Evolutionary conservation across 1,139 yeast species (phyloP).

Genomic region (Saccharomyces hybrid): DNA sequence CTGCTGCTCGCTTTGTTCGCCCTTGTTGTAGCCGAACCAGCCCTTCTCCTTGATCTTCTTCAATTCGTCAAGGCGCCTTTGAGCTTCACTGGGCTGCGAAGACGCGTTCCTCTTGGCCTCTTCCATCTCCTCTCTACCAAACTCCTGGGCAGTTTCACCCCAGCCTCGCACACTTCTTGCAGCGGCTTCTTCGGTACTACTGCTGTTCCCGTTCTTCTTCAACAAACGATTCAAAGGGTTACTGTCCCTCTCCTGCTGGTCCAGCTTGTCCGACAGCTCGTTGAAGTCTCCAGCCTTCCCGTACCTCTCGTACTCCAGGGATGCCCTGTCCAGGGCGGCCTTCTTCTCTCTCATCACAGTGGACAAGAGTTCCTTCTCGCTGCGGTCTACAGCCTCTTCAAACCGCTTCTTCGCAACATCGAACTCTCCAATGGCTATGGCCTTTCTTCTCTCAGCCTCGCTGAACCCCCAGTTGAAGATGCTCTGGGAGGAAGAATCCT

Average conservation of each 20-base stretch:
- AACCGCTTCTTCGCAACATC: conserved; percentile 19
- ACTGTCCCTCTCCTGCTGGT: conserved; percentile 13
- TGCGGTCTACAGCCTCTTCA: conserved; percentile 19
- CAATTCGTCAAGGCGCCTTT: conserved; percentile 19
- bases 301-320: conserved; percentile 18
- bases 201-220: conserved; percentile 14
- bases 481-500: conserved; percentile 16
- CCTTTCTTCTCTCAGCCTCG: conserved; percentile 29
- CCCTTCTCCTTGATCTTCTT: conserved; percentile 21
- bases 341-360: conserved; percentile 12
- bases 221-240: conserved; percentile 2
- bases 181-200: conserved; percentile 20
- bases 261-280: conserved; percentile 23
- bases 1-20: conserved; percentile 20
- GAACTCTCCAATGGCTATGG: conserved; percentile 28
- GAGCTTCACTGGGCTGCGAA: conserved; percentile 24
- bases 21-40: conserved; percentile 21
- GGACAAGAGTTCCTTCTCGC: conserved; percentile 14
- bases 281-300: conserved; percentile 19
- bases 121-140: conserved; percentile 36
- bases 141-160: conserved; percentile 38
- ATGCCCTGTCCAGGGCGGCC: conserved; percentile 18
- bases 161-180: conserved; percentile 34
- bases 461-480: conserved; percentile 29
- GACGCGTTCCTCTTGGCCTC: conserved; percentile 20